Conservation (phyloP, 352 stramenopile species). For the Globisporangium rhizosaccharum region DNA sequence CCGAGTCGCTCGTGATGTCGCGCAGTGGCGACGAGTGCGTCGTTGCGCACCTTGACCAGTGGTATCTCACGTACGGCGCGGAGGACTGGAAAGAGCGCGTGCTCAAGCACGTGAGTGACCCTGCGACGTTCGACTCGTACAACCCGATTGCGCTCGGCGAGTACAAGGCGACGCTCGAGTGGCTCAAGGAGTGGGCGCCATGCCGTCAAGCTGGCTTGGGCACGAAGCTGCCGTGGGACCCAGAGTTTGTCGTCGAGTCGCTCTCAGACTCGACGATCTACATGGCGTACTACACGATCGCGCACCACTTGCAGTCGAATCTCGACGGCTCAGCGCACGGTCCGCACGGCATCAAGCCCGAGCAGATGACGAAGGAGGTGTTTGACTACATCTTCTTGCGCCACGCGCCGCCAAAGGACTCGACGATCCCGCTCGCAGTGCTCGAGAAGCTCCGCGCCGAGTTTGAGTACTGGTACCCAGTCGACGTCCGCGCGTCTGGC, state of each 20-base stretch:
- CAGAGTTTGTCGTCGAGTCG: constrained; percentile 98
- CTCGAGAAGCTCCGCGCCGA: constrained; percentile 93
- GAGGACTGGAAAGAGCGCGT: constrained; percentile 97
- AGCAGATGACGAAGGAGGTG: constrained; percentile 93
- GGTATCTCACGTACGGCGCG: constrained; percentile 98
- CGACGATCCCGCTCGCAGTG: constrained; percentile 83
- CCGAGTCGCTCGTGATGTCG: constrained; percentile 96
- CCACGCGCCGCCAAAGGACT: constrained; percentile 77
- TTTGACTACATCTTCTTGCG: constrained; percentile 99
- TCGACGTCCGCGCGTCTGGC: constrained; percentile 97
- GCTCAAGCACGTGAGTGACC: constrained; percentile 92
- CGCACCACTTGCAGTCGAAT: constrained; percentile 96
- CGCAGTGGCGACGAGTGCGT: constrained; percentile 98
- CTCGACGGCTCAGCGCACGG: constrained; percentile 91
- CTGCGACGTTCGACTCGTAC: constrained; percentile 93
- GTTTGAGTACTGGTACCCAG: constrained; percentile 99
- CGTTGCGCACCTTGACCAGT: constrained; percentile 99
- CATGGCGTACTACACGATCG: constrained; percentile 99
- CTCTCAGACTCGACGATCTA: constrained; percentile 99
- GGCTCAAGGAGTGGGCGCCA: constrained; percentile 99
- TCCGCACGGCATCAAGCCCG: constrained; percentile 77
- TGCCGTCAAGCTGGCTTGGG: constrained; percentile 97
- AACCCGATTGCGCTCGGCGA: constrained; percentile 90
- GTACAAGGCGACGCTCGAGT: constrained; percentile 97
- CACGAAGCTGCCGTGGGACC: constrained; percentile 97